Conservation (phyloP, 768 basidiomycete species). For the Tulasnella sp. region DNA sequence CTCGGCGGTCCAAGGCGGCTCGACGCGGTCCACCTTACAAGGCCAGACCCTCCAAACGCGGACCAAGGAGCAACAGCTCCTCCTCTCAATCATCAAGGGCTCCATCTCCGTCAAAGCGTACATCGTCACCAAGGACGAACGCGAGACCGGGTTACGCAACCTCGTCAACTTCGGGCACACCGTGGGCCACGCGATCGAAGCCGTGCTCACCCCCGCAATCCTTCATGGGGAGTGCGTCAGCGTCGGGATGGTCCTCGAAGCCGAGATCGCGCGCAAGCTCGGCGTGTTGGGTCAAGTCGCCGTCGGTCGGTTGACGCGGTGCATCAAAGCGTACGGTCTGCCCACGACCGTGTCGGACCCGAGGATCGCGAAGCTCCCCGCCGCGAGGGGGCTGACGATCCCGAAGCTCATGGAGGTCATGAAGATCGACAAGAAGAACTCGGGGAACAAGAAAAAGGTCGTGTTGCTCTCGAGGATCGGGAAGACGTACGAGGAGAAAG, state of each 20-base stretch:
- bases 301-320: conserved; percentile 78
- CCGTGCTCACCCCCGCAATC: conserved; percentile 82
- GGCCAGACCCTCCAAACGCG: conserved; percentile 55
- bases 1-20: conserved; percentile 60
- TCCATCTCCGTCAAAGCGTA: conserved; percentile 94
- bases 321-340: conserved; percentile 82
- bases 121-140: conserved; percentile 94
- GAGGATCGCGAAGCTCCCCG: conserved; percentile 58
- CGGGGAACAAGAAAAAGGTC: conserved; percentile 83
- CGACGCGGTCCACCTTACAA: conserved; percentile 33
- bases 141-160: conserved; percentile 92
- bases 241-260: conserved; percentile 94
- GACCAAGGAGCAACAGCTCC: conserved; percentile 63
- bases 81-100: conserved; percentile 83
- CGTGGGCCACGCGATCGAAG: conserved; percentile 98
- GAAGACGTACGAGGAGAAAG: conserved; percentile 82
- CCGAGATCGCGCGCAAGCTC: conserved; percentile 79
- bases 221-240: conserved; percentile 95
- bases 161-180: conserved; percentile 99
- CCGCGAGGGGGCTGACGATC: conserved; percentile 61
- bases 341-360: conserved; percentile 75
- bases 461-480: conserved; percentile 88
- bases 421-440: conserved; percentile 97
- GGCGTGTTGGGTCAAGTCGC: conserved; percentile 85
- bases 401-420: conserved; percentile 83